These are phyloP conservation scores for Leptoxyphium fumago DNA, from an alignment of 2,329 filamentous ascomycete species.

Conservation along the genomic window DNA sequence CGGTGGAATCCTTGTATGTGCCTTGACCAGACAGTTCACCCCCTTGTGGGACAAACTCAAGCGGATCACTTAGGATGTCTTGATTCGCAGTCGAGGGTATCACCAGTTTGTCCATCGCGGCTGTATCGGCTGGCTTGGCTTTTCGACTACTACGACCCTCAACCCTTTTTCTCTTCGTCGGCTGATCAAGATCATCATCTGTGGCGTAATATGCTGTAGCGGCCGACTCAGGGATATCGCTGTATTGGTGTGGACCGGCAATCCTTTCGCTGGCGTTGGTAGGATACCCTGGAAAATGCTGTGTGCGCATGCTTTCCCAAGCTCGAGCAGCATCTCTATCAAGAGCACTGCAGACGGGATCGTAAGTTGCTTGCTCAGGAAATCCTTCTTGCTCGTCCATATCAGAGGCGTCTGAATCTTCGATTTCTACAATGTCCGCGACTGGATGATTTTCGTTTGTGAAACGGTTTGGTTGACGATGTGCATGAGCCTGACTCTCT, in stretches of 20 bases:
- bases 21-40: too few species aligned
- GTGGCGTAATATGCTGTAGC: not conserved
- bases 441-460: not conserved
- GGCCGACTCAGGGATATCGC: not conserved
- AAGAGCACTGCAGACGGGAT: slow-evolving; percentile 11
- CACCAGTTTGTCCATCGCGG: not conserved
- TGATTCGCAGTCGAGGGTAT: not conserved
- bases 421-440: not conserved
- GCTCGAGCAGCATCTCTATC: slow-evolving; percentile 12
- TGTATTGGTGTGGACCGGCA: not conserved
- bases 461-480: not conserved
- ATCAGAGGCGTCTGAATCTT: slow-evolving; percentile 2
- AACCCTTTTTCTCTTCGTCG: not conserved
- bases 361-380: slow-evolving; percentile 6
- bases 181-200: not conserved
- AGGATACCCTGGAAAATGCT: not conserved
- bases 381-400: slow-evolving; percentile 4
- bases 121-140: not conserved
- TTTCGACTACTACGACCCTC: not conserved
- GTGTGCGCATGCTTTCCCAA: slow-evolving; percentile 1
- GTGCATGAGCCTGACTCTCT: slow-evolving; percentile 7
- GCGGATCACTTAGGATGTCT: too few species aligned
- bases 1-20: too few species aligned
- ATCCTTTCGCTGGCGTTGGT: not conserved
- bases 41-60: too few species aligned